Base-by-base conservation (phyloP, 2,329 filamentous ascomycete species). In the Fusarium keratoplasticum region DNA sequence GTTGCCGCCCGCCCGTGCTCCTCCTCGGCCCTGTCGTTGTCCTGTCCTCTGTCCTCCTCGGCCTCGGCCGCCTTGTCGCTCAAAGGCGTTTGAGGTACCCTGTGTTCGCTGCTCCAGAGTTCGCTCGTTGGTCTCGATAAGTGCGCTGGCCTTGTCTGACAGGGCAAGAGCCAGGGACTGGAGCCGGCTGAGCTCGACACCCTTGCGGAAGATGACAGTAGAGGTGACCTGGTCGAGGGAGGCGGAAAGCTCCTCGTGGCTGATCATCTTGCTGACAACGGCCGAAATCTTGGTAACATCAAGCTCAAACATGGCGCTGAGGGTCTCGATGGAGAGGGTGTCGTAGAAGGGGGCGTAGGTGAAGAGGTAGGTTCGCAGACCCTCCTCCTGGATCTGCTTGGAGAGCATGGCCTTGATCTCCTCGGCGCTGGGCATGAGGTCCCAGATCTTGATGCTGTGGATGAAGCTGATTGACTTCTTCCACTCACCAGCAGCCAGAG, bases 311-410 rank as follows among this genome's bases (percentile, higher is more conserved):
- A 99, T 99, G 76, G 87, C 88, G 72, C 95, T 93, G 70, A 99
- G 89, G 27, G 95, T 97, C 76, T 90, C 88, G 78, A 98, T 89
- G 70, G 95, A 93, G 69, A 99, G 91, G 25, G 96, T 98, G 86
- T 99, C 96, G 88, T 99, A 99, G 89, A 97, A 99, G 63, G 96
- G 96, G 40, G 97, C 96, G 85, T 99, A 99, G 65, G 96, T 99
- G 90, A 99, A 99, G 78, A 99, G 94, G 84, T 98, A 99, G 64
- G 96, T 99, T 79, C 96, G 92, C 63, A 99, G 92, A 78, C 97
- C 96, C 87, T 99, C 96, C 84, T 99, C 96, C 84, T 99, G 97
- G 81, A 98, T 98, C 88, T 99, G 96, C 83, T 95, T 95, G 64
- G 95, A 94, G 71, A 99, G 94, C 96, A 99, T 98, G 63, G 89